Evolutionary conservation across 345 rosid genomes (phyloP), one percentile per base, ranked within the genome.

Genomic region (Draba incana): DNA sequence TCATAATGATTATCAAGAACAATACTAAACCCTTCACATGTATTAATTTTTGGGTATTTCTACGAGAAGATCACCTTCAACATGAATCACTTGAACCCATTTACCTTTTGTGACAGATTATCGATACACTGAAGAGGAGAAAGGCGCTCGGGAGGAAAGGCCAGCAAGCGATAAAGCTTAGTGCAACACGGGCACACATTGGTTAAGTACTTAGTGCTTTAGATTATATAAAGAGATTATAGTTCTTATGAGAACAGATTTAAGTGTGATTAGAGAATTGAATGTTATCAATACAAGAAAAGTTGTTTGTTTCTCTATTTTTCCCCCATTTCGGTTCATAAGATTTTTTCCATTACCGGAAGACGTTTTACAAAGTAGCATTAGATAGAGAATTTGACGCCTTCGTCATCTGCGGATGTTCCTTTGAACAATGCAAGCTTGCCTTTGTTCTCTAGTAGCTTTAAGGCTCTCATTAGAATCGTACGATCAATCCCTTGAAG

Each of bases 341-440:
- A 64, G 15, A 64, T 59, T 9, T 30, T n/a, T 70, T 37, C 10
- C 14, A 16, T 58, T 56, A 45, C 50, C 59, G 38, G 79, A 47
- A 33, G 37, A 62, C 59, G 55, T 78, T 75, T 38, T 28, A 64
- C 31, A 54, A n/a, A 45, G 55, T 41, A 30, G 62, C 15, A 50
- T 75, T 50, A 90, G 28, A 84, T 68, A 30, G 88, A 86, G 78
- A 94, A 94, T 64, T 94, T 94, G 37, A 94, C 81, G 15, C 99
- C 99, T 80, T 94, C 97, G 69, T 91, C 97, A 64, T 94, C 96
- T 0, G 99, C 78, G 47, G 96, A 84, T 67, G 92, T 82, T 62
- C 97, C 99, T 72, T 94, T 94, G 71, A 94, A 94, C 56, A 94
- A 80, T 28, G 91, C 92, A 62, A 89, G 92, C 83, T 91, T 89